Conservation (phyloP, 2,329 filamentous ascomycete genomes). For the Sordariomycetes sp. region DNA sequence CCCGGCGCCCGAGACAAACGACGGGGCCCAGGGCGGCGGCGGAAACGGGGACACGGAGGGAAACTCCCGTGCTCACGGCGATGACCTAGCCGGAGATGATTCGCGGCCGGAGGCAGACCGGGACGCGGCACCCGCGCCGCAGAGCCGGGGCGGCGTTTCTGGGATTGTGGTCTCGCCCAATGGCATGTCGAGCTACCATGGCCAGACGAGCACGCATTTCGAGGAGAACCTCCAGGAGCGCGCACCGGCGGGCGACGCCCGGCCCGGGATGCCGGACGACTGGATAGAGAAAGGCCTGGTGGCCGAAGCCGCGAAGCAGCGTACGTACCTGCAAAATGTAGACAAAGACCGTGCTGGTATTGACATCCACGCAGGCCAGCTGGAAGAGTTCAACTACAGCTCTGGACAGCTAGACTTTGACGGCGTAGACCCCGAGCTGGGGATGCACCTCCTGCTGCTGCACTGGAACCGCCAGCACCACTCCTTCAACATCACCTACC, state of each 20-base stretch:
- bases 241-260: slow-evolving; percentile 7
- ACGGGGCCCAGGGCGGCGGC: background rate
- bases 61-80: background rate
- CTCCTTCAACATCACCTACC: slow-evolving; percentile 35
- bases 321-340: slow-evolving; percentile 12
- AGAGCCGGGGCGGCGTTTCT: slow-evolving; percentile 8
- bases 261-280: slow-evolving; percentile 19
- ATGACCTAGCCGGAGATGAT: background rate
- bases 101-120: background rate
- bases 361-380: slow-evolving; percentile 20
- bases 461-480: slow-evolving; percentile 45
- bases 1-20: background rate
- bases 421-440: slow-evolving; percentile 38
- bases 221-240: slow-evolving; percentile 22
- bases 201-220: slow-evolving; percentile 36
- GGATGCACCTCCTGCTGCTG: slow-evolving; percentile 36
- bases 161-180: slow-evolving; percentile 27
- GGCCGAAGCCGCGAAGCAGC: slow-evolving; percentile 33
- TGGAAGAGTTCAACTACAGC: slow-evolving; percentile 35
- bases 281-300: slow-evolving; percentile 33
- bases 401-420: slow-evolving; percentile 41
- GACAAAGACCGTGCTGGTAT: background rate
- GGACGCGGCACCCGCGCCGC: background rate
- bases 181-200: slow-evolving; percentile 33
- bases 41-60: background rate